Percentiles rank a stretch among this genome's conserved stretches.
Evolutionary conservation across 208 protist genomes (phyloP).

Genomic region (Acanthamoeba polyphaga): DNA sequence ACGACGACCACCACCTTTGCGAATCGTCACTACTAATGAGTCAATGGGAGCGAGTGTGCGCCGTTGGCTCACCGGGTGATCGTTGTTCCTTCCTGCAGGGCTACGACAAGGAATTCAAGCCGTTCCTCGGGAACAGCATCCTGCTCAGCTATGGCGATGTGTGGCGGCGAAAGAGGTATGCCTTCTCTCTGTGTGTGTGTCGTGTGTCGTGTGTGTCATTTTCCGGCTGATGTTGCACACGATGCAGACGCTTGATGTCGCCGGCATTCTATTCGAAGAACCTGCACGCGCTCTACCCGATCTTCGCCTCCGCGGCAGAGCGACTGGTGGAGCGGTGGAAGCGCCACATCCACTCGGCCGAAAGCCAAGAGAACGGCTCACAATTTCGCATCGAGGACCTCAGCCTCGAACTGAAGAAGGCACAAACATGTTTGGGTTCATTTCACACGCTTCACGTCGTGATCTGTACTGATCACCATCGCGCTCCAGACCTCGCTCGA

Average conservation of each 20-base stretch:
- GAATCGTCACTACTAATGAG: too few relatives aligned
- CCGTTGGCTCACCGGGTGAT: too few relatives aligned
- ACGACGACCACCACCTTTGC: too few relatives aligned
- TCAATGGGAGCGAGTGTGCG: neutral
- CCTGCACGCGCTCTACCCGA: neutral
- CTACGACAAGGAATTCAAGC: slow-evolving; percentile 40
- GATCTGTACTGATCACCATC: too few relatives aligned
- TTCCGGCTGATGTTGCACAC: neutral
- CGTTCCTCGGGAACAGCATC: slow-evolving; percentile 20
- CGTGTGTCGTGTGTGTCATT: too few relatives aligned
- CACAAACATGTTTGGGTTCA: neutral
- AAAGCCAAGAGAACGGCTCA: too few relatives aligned
- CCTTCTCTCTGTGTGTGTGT: neutral
- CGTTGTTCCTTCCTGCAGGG: neutral
- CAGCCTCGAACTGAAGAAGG: slow-evolving; percentile 11
- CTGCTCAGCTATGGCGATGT: slow-evolving; percentile 22
- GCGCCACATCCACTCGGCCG: neutral
- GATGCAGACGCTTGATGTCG: neutral
- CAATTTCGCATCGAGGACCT: neutral
- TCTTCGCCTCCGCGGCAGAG: neutral
- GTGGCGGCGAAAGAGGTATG: neutral
- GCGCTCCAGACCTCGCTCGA: neutral
- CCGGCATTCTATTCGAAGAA: slow-evolving; percentile 27
- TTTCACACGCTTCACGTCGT: neutral
- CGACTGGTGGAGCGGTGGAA: neutral